Conservation (phyloP, 306 rosid genomes). For the Medicago ruthenica region DNA sequence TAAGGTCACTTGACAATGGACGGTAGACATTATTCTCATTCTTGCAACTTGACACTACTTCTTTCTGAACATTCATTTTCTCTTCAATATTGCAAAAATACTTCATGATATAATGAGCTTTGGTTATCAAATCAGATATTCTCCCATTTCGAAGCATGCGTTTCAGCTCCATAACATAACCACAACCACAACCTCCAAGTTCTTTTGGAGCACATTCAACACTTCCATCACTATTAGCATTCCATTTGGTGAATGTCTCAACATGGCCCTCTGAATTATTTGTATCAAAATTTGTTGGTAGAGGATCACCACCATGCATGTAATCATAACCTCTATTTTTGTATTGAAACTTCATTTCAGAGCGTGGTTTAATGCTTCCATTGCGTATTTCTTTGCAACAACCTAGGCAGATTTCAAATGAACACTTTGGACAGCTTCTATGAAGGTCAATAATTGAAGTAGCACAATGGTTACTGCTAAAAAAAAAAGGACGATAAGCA, state of each 20-base stretch:
- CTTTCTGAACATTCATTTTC: constrained; percentile 30
- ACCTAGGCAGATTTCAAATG: constrained; percentile 68
- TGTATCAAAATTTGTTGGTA: constrained; percentile 25
- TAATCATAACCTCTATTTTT: constrained; percentile 62
- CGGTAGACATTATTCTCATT: constrained; percentile 61
- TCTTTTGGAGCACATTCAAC: constrained; percentile 67
- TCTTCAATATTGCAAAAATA: not conserved
- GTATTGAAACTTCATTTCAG: constrained; percentile 59
- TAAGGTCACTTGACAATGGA: constrained; percentile 54
- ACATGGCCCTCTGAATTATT: constrained; percentile 24
- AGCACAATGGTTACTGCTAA: constrained; percentile 69
- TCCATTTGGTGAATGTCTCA: constrained; percentile 52
- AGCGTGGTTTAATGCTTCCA: constrained; percentile 48
- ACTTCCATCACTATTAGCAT: constrained; percentile 48
- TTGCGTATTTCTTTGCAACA: constrained; percentile 70
- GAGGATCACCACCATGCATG: constrained; percentile 73
- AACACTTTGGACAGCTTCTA: constrained; percentile 69
- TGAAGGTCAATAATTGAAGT: constrained; percentile 75
- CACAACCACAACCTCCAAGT: constrained; percentile 72
- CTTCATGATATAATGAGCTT: constrained; percentile 48
- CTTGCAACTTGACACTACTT: constrained; percentile 35
- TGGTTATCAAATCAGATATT: constrained; percentile 57
- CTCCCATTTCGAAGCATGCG: constrained; percentile 55
- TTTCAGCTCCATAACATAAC: constrained; percentile 55
- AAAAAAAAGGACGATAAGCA: not conserved